Base-by-base conservation (phyloP, 192 early-diverging fungal species). In the Helicostylum pulchrum region DNA sequence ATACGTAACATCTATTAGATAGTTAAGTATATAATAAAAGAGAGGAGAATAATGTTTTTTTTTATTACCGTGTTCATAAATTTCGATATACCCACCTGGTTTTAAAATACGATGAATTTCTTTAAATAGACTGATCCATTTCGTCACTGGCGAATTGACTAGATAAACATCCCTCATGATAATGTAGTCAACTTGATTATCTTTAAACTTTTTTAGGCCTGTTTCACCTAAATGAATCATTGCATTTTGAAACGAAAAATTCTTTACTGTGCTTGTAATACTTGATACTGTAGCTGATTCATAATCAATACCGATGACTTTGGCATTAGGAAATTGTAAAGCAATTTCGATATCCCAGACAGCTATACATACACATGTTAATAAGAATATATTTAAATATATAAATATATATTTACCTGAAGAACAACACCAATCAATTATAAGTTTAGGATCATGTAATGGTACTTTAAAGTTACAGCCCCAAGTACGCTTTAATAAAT, bases 341-440 rank as follows among this genome's bases (percentile, higher is more conserved):
- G 71, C 65, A 61, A 73, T 50, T 36, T 73, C 71, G 23, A 67
- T 55, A 21, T n/a, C 32, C 71, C 71, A 73, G 1, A 73, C 19
- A 3, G 65, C 71, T 59, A 52, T 63, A 0, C 65, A 39, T 39
- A 39, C 26, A 26, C 26, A 26, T 26, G 26, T 26, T 39, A 39
- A 39, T 39, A 10, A 9, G 36, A 0, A 39, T 10, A 39, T 10
- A n/a, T n/a, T n/a, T n/a, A n/a, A n/a, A n/a, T n/a, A n/a, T n/a
- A n/a, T n/a, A n/a, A n/a, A n/a, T n/a, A n/a, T n/a, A n/a, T n/a
- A n/a, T n/a, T 39, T 39, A 39, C 36, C 36, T 39, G 36, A 39
- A 39, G 36, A 65, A 50, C 65, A 73, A 36, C 61, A 61, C 60
- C 65, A 67, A 48, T 73, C 7, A 14, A 73, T 43, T 7, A 73